Percentiles rank a stretch among this genome's conserved stretches.
Evolutionary conservation across 495 filamentous ascomycete species (phyloP).

Genomic region (Parmelia sp.): DNA sequence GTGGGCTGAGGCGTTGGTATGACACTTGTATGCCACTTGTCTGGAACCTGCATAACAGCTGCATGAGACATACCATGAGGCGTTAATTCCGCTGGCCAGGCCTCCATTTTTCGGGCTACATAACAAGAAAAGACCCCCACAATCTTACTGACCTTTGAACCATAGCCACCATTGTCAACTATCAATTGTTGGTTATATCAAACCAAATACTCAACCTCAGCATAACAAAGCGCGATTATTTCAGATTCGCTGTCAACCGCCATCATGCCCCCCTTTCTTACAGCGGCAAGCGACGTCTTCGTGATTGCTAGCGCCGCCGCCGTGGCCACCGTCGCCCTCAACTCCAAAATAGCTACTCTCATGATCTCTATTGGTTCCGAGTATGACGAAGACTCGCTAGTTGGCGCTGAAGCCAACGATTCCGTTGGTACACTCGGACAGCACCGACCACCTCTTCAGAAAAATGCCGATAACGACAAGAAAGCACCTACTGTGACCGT

Average conservation of each 20-base stretch:
- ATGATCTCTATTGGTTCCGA: neutral
- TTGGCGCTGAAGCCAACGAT: neutral
- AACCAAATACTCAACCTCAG: too few relatives aligned
- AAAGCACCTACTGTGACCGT: neutral
- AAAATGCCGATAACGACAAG: neutral
- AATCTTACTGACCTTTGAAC: neutral
- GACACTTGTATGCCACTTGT: neutral
- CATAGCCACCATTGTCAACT: neutral
- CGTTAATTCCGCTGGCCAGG: neutral
- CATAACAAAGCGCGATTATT: neutral
- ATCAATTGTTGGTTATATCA: neutral
- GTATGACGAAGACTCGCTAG: neutral
- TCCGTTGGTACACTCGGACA: neutral
- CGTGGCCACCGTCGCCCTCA: neutral
- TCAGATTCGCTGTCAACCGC: neutral
- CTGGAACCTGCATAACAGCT: neutral
- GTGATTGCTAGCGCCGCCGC: neutral
- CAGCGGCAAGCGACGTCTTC: neutral
- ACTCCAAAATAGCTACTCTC: neutral
- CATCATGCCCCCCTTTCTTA: neutral
- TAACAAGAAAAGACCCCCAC: neutral
- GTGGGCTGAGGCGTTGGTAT: neutral
- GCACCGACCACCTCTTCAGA: neutral
- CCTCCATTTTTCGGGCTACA: neutral
- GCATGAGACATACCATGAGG: neutral